Evolutionary conservation across 2,329 filamentous ascomycete genomes (phyloP), one percentile per base, ranked within the genome.

Genomic region (Phialocephala sp.): DNA sequence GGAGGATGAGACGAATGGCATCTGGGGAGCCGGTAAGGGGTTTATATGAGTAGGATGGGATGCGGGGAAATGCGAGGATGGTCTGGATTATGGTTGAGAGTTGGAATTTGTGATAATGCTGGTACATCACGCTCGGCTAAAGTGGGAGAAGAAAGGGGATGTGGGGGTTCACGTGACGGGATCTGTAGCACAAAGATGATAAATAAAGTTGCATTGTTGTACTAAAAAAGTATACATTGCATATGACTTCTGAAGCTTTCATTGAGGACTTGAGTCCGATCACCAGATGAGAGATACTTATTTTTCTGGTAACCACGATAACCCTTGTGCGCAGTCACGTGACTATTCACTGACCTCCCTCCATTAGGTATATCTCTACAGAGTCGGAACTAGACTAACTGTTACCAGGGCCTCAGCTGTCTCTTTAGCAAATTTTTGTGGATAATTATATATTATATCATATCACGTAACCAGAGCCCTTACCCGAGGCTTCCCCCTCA

Each of bases 61-160:
- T 39, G 8, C 45, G 27, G 20, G 64, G 64, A 43, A 66, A 66
- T 32, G 59, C 59, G 37, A 66, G 36, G 14, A 66, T 36, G 12
- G 64, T 66, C 43, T 60, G 64, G 18, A 62, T 6, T 27, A 66
- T 36, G 27, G 64, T 62, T 22, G 64, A 62, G 55, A 66, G 64
- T 43, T 66, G 27, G 55, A 62, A 66, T 56, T 66, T 66, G 47
- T 66, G 27, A 32, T 32, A 6, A 32, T 32, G 27, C 6, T 32
- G 64, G 55, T 66, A 37, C 59, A 66, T 66, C 37, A 57, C 52
- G 32, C 50, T 54, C 45, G 45, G 50, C 24, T 54, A 15, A 50
- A 9, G n/a, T 52, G 47, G 22, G 47, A 22, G 22, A 20, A 12
- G 47, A 52, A 32, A 54, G 24, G 50, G 22, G 50, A 11, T 27